phyloP scores from a whole-genome alignment of 352 stramenopile genomes.

The Globisporangium carolinianum region DNA sequence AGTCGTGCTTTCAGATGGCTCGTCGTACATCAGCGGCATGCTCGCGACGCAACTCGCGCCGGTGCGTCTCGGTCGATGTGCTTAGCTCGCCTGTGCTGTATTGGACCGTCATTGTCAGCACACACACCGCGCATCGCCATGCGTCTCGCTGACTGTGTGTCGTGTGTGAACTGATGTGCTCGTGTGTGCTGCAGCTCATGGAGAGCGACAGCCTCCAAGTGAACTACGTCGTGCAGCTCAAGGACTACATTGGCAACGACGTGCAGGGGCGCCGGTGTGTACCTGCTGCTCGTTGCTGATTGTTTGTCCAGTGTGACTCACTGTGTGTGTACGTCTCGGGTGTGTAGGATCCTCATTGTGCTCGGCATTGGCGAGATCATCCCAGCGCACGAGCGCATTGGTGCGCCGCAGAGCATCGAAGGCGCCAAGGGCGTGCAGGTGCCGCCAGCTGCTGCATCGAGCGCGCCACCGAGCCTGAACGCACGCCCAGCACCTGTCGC shows the following conservation, averaged over 20 bases:
- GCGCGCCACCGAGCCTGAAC: conserved; percentile 15
- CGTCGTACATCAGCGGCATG: conserved; percentile 83
- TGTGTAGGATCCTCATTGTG: conserved; percentile 72
- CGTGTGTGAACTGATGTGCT: too few relatives aligned
- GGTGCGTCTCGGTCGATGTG: conserved; percentile 22
- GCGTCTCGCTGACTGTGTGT: too few relatives aligned
- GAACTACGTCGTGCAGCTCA: conserved; percentile 82
- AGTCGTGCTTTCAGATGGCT: conserved; percentile 76
- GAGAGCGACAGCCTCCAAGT: conserved; percentile 74
- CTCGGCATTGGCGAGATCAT: conserved; percentile 76
- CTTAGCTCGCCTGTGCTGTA: too few relatives aligned
- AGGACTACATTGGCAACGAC: conserved; percentile 80
- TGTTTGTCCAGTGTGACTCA: too few relatives aligned
- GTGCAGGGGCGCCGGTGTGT: conserved; percentile 62
- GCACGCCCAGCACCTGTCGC: conserved; percentile 11
- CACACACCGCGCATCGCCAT: too few relatives aligned
- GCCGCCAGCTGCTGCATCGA: conserved; percentile 19
- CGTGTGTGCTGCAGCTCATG: conserved; percentile 60
- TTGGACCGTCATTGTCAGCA: too few relatives aligned
- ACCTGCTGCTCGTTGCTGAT: background rate
- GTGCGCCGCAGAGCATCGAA: conserved; percentile 70
- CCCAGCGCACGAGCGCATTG: conserved; percentile 68
- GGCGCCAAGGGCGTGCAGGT: conserved; percentile 34
- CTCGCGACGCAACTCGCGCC: conserved; percentile 73
- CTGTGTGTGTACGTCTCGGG: background rate